Evolutionary conservation across 306 rosid species (phyloP).

Genomic region (Canavalia gladiata): DNA sequence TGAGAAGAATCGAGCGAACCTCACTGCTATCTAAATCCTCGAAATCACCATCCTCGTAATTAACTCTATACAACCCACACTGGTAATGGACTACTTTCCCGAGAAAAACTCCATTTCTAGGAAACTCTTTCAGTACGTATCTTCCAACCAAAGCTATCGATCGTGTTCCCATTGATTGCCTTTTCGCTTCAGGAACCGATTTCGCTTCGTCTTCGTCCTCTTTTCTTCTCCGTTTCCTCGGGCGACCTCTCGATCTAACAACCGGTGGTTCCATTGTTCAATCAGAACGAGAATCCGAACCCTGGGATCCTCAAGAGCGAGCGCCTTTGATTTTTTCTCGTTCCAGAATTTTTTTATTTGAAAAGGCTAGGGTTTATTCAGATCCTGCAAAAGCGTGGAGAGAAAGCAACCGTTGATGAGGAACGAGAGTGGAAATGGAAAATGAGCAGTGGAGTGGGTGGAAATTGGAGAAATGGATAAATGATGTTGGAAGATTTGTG

Average conservation of each 20-base stretch:
- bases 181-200: constrained; percentile 58
- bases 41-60: constrained; percentile 84
- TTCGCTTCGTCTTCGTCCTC: constrained; percentile 59
- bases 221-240: constrained; percentile 74
- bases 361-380: constrained; percentile 49
- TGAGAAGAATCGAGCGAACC: constrained; percentile 66
- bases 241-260: constrained; percentile 86
- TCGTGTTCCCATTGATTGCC: constrained; percentile 53
- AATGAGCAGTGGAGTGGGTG: background rate
- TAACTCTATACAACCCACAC: constrained; percentile 73
- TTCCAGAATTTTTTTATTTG: background rate
- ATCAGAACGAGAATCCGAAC: constrained; percentile 22
- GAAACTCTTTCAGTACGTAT: constrained; percentile 74
- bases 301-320: constrained; percentile 29
- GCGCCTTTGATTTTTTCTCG: constrained; percentile 40
- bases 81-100: constrained; percentile 82
- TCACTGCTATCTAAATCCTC: constrained; percentile 91
- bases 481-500: background rate
- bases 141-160: constrained; percentile 71
- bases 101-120: constrained; percentile 65
- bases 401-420: background rate
- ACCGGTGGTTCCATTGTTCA: constrained; percentile 73
- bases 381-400: constrained; percentile 41
- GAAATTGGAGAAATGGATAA: constrained; percentile 1
- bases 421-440: constrained; percentile 23